Base-by-base conservation (phyloP, 2,329 filamentous ascomycete species). In the Ampelomyces quisqualis region DNA sequence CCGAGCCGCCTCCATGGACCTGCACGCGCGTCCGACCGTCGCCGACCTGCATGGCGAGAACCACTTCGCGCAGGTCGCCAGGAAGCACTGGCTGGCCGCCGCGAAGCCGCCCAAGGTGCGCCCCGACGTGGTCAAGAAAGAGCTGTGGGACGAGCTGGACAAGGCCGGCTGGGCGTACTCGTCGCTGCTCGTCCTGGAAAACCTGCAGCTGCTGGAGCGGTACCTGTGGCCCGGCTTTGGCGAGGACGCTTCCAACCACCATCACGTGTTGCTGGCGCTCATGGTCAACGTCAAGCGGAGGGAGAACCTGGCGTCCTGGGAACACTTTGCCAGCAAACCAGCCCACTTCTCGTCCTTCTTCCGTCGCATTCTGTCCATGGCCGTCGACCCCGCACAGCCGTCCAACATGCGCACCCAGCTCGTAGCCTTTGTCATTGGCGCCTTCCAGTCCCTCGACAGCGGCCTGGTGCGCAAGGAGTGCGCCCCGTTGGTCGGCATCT, bases 141-240 rank as follows among this genome's bases (percentile, higher is more conserved):
- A 88, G 60, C 84, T 98, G 43, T 98, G 91, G 90, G 88, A 94
- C 68, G 78, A 82, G 40, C 73, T 98, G 56, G 90, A 95, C 70
- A 82, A 84, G 51, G 86, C 90, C 39, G 78, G 80, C 40, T 97
- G 96, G 63, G 76, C 81, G 22, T 82, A 85, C 66, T 85, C 82
- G 65, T 86, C 86, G 4, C 77, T 98, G 15, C 74, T 95, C 51
- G 79, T 88, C 18, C 77, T 98, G 40, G 93, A 98, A 70, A 91
- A 90, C 56, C 71, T 97, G 57, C 93, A 96, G 72, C 82, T 90
- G 28, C 72, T 98, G 44, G 93, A 98, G 68, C 86, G 79, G 62
- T 97, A 95, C 64, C 78, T 98, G 19, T 98, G 93, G 93, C 93
- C 93, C 31, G 88, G 86, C 36, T 98, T 94, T 66, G 83, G 80